Base-by-base conservation (phyloP, 108 stramenopile species). In the Discostella pseudostelligera region DNA sequence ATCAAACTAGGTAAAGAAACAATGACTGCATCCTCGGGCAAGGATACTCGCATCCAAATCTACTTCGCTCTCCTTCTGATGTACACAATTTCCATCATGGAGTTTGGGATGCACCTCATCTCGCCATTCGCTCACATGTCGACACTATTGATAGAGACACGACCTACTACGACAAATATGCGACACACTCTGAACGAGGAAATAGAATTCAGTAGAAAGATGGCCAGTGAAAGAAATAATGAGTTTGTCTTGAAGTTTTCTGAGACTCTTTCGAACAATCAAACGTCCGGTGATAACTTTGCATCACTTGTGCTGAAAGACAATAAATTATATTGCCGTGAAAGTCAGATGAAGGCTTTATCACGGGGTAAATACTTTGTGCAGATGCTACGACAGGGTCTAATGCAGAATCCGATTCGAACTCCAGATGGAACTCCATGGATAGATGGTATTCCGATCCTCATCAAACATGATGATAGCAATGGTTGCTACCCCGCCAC, bases 381-480 rank as follows among this genome's bases (percentile, higher is more conserved):
- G 6, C 69, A 77, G 55, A 77, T 77, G 76, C 59, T 77, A 1
- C 47, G 53, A 10, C 39, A 47, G 50, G 68, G 69, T 10, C 59
- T 77, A 29, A n/a, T 0, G 19, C 53, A 55, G 24, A 25, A 70
- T 7, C 40, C 46, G 39, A 21, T 0, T 25, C 17, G 8, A 13
- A 39, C 16, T 20, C 4, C 62, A 8, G 14, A 22, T 49, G 29
- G 2, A 8, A 24, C 17, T 13, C 16, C 24, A 24, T 49, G 24
- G 25, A 37, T 26, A 7, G 32, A 24, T 29, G 24, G 24, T 6
- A 1, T 73, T 8, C 76, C 76, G 24, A 69, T 77, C 17, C 32
- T 70, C 8, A 22, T 77, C 28, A 77, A 77, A 53, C 76, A 77
- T 24, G 76, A 77, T 47, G 76, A 77, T 42, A 70, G 76, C 62